Evolutionary conservation across 305 asterid genomes (phyloP).

Genomic region (Fraxinus sp.): DNA sequence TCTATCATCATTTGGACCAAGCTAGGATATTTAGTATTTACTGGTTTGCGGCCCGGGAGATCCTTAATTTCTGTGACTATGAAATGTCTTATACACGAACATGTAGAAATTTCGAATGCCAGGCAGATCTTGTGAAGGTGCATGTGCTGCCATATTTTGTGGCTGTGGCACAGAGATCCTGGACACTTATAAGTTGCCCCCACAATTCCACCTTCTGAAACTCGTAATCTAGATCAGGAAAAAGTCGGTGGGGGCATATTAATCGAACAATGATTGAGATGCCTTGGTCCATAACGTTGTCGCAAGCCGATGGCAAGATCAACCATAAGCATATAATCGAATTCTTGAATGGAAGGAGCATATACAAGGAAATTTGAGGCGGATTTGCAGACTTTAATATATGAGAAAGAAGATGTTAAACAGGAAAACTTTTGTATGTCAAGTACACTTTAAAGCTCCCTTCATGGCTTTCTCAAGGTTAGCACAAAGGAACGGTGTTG

Average conservation of each 20-base stretch:
- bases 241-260: conserved; percentile 4
- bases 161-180: not conserved
- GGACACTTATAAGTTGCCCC: not conserved
- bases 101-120: not conserved
- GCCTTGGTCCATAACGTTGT: not conserved
- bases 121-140: not conserved
- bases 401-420: not conserved
- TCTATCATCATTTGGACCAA: not conserved
- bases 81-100: not conserved
- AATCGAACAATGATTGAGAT: not conserved
- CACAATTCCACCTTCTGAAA: conserved; percentile 39
- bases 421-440: conserved; percentile 16
- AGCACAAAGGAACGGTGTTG: conserved; percentile 21
- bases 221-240: conserved; percentile 6
- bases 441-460: conserved; percentile 28
- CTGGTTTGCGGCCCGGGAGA: not conserved
- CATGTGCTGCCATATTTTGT: not conserved
- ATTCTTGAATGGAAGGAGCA: not conserved
- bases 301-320: not conserved
- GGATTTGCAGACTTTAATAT: not conserved
- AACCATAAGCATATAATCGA: not conserved
- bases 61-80: not conserved
- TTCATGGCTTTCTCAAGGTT: conserved; percentile 30
- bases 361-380: not conserved
- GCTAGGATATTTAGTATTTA: not conserved